Conservation (phyloP, 1,284 basidiomycete species). For the Ceraceosorus guamensis region DNA sequence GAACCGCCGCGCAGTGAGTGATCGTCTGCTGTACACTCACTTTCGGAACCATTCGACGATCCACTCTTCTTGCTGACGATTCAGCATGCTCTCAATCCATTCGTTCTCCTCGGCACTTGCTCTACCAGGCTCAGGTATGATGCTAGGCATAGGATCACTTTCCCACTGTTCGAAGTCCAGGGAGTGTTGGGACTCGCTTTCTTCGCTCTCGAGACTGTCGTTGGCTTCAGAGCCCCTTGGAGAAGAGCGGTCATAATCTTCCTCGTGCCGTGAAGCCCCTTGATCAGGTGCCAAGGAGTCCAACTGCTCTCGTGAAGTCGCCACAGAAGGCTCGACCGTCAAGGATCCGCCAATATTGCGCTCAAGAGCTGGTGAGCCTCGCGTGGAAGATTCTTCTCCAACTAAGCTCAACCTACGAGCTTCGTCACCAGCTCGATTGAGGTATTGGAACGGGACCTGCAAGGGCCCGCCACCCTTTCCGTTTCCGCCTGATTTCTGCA, state of each 20-base stretch:
- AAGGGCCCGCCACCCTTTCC: not conserved
- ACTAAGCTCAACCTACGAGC: constrained; percentile 8
- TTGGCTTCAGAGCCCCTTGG: too few species aligned
- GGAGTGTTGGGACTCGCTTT: constrained; percentile 11
- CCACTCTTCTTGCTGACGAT: constrained; percentile 58
- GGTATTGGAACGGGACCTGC: too few species aligned
- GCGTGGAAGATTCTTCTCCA: constrained; percentile 4
- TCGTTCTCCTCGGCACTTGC: constrained; percentile 67
- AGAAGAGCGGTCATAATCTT: too few species aligned
- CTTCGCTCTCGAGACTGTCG: constrained; percentile 30
- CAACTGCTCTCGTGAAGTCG: too few species aligned
- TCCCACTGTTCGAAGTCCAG: constrained; percentile 12
- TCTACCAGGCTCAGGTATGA: constrained; percentile 73
- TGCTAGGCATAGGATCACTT: constrained; percentile 13
- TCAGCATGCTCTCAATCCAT: constrained; percentile 76
- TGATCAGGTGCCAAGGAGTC: too few species aligned
- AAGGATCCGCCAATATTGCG: too few species aligned
- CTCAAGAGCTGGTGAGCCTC: too few species aligned
- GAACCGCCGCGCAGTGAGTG: not conserved
- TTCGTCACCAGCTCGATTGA: constrained; percentile 1
- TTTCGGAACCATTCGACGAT: constrained; percentile 18
- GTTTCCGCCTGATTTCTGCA: constrained; percentile 1
- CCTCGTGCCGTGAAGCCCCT: too few species aligned
- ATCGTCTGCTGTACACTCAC: constrained; percentile 7
- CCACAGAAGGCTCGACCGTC: too few species aligned